Evolutionary conservation across 2,329 filamentous ascomycete genomes (phyloP), one percentile per base, ranked within the genome.

Genomic region (Aspergillus texensis): DNA sequence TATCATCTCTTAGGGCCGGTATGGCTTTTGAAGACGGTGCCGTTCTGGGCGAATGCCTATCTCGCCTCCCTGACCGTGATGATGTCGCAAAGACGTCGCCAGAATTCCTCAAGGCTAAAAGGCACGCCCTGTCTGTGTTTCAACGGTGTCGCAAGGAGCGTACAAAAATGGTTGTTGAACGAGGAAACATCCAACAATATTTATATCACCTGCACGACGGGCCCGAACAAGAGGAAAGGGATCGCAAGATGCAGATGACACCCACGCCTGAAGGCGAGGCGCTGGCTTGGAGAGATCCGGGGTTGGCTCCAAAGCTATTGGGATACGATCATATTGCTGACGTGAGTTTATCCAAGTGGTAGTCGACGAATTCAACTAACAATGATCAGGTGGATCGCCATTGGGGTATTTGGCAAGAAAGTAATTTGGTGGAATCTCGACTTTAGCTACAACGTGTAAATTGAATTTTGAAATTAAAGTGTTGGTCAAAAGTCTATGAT

Each of bases 191-290:
- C 14, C 86, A 90, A 65, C 87, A 89, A 68, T 82, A 84, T 69
- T 78, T 89, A 1, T 89, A 89, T 59, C 87, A 89, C 65, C 74
- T 89, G 2, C 81, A 83, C 6, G 87, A 90, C 65, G 88, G 87
- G 0, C 72, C 77, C 0, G 84, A 86, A 63, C 88, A 89, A 71
- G 67, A 79, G 58, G 81, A 85, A 57, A 78, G 87, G 0, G 87
- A 89, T 69, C 71, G 72, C 2, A 76, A 77, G 54, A 79, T 83
- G 72, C 74, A 73, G 43, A 77, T 75, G 72, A 64, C 71, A 4
- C 74, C 75, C 1, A 79, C 78, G 0, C 74, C 72, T 0, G 71
- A 75, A 46, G 79, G 80, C 6, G 80, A 82, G 61, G 79, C 80
- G 2, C 61, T 80, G 53, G 78, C 75, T 0, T 82, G 80, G 80